Percentiles rank a stretch among this genome's conserved stretches.
These are phyloP conservation scores for Botrytis pseudocinerea DNA, from an alignment of 2,329 filamentous ascomycete species.

Conservation along the genomic window DNA sequence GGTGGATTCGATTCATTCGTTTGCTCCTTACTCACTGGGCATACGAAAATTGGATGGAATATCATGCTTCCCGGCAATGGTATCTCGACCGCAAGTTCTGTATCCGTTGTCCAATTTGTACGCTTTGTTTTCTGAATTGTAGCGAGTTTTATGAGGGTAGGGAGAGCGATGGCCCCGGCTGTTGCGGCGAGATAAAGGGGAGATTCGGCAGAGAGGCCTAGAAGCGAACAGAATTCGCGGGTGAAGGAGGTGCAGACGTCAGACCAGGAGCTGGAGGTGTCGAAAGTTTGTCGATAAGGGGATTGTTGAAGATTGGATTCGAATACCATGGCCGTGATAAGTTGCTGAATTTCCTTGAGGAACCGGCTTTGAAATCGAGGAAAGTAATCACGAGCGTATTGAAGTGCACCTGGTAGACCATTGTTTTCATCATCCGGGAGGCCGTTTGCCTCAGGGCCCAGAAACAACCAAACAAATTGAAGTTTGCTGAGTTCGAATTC, in stretches of 20 bases:
- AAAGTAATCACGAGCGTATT: constrained; percentile 77
- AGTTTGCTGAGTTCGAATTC: constrained; percentile 92
- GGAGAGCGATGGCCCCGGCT: constrained; percentile 87
- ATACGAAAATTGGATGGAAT: constrained; percentile 97
- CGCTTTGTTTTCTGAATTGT: constrained; percentile 84
- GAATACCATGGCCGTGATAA: constrained; percentile 80
- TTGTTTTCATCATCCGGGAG: constrained; percentile 55
- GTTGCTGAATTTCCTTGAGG: constrained; percentile 74
- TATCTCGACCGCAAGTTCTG: constrained; percentile 82
- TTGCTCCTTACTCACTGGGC: constrained; percentile 95
- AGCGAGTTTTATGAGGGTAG: constrained; percentile 84
- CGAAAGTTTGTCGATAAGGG: constrained; percentile 78
- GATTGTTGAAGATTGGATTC: constrained; percentile 71
- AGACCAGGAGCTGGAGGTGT: constrained; percentile 73
- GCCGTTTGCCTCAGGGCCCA: constrained; percentile 57
- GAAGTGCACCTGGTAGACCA: constrained; percentile 64
- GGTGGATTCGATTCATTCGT: constrained; percentile 90
- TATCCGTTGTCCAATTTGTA: constrained; percentile 90
- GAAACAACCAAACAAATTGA: constrained; percentile 87
- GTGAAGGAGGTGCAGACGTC: constrained; percentile 87
- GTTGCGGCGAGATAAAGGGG: constrained; percentile 92
- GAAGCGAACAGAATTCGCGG: constrained; percentile 87
- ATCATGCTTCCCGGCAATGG: constrained; percentile 60
- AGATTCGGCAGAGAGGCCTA: constrained; percentile 86
- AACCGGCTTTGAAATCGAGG: constrained; percentile 73